Evolutionary conservation across 345 rosid genomes (phyloP), one percentile per base, ranked within the genome.

Genomic region (Linum lewisii): DNA sequence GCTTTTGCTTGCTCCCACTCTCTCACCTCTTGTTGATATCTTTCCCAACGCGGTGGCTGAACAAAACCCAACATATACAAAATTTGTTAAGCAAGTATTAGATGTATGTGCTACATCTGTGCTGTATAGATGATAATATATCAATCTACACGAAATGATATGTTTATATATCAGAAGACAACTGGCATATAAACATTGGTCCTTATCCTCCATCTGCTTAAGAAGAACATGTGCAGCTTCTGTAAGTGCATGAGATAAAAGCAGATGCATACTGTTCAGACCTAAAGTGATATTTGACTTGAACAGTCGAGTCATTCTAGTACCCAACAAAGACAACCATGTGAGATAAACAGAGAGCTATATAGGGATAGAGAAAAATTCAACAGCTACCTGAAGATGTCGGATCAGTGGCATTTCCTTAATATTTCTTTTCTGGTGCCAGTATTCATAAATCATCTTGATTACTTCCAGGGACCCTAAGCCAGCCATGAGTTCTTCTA

Each of bases 11-110:
- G 77, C 75, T 87, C 99, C 95, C 96, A 89, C 29, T 84, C 91
- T 76, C 72, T 85, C 70, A 93, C 55, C 66, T 83, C 83, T 66
- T 72, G 82, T 65, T 85, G 94, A 77, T 93, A 89, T 65, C 74
- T 85, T 77, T 89, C 90, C 99, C 99, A 93, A 18, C 77, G 72
- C 51, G 99, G 97, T 1, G 88, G 94, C 99, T 93, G 82, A 60
- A 73, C 21, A 56, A 65, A 44, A 62, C 22, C 60, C 42, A 71
- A 25, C 47, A 42, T 42, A 11, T 42, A 3, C 18, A 3, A 42
- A 11, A 11, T 42, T 3, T 42, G 47, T 42, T 11, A 42, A 16
- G 18, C 47, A 42, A 42, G 16, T 11, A 42, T 42, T 11, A 11
- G 15, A 42, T 42, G 9, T 42, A 42, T 42, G 47, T 42, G 15